Conservation (phyloP, 2,329 filamentous ascomycete species). For the Lachnellula arida region DNA sequence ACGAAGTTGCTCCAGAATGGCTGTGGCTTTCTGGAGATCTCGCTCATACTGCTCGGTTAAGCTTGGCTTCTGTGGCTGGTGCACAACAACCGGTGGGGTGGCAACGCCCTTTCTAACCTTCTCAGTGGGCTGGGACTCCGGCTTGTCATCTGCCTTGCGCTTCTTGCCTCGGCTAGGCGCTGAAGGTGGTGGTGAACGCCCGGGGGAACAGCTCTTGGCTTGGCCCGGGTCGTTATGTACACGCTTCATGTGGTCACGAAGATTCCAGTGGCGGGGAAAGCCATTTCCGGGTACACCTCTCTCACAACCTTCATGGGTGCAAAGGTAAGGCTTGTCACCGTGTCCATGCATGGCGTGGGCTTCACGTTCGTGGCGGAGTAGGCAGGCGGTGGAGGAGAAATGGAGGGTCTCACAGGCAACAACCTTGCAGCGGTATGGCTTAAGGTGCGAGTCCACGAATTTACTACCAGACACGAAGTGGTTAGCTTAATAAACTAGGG, state of each 20-base stretch:
- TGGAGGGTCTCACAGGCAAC: constrained; percentile 76
- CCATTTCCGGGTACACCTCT: constrained; percentile 77
- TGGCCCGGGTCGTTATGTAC: constrained; percentile 60
- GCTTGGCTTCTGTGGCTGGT: constrained; percentile 24
- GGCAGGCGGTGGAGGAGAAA: constrained; percentile 92
- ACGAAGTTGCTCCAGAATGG: constrained; percentile 26
- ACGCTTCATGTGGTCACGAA: constrained; percentile 94
- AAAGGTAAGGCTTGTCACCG: constrained; percentile 86
- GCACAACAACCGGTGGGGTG: constrained; percentile 22
- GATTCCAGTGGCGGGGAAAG: constrained; percentile 93
- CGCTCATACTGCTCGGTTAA: constrained; percentile 27
- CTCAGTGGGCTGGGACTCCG: constrained; percentile 19
- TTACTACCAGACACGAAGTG: constrained; percentile 56
- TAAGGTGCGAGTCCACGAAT: constrained; percentile 93
- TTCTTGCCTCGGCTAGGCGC: constrained; percentile 24
- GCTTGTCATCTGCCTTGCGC: constrained; percentile 27
- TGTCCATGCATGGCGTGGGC: constrained; percentile 95
- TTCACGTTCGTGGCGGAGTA: constrained; percentile 91
- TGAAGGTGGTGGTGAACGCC: constrained; percentile 24
- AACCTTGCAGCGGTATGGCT: constrained; percentile 92
- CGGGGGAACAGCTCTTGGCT: constrained; percentile 24
- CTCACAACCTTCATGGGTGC: constrained; percentile 83
- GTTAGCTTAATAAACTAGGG: constrained; percentile 21
- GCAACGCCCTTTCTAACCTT: constrained; percentile 25
- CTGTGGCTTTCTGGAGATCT: constrained; percentile 23